These are phyloP conservation scores for Tetrapisispora arboricola DNA, from an alignment of 805 yeast species.

Conservation along the genomic window DNA sequence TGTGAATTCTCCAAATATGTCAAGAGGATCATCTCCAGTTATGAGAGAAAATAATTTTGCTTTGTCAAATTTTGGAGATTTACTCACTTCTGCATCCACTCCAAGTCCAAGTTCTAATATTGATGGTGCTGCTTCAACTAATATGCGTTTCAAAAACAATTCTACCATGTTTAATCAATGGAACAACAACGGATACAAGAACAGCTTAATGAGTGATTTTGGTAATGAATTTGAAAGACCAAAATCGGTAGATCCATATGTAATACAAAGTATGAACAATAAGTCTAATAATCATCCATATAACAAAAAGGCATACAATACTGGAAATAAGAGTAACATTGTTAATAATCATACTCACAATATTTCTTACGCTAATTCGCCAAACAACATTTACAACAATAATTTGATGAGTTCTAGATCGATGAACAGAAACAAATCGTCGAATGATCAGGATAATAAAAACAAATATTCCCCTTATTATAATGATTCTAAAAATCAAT, in stretches of 20 bases:
- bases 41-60: constrained; percentile 13
- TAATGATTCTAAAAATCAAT: not conserved
- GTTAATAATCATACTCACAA: not conserved
- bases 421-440: constrained; percentile 1
- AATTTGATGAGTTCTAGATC: not conserved
- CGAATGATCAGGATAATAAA: constrained; percentile 1
- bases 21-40: constrained; percentile 22
- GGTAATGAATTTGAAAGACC: constrained; percentile 26
- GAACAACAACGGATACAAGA: not conserved
- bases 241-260: constrained; percentile 34
- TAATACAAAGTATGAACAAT: constrained; percentile 3
- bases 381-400: not conserved
- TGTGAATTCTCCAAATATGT: constrained; percentile 14
- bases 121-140: not conserved
- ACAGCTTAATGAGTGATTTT: not conserved
- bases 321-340: not conserved
- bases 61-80: constrained; percentile 12
- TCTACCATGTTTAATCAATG: constrained; percentile 1
- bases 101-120: constrained; percentile 5
- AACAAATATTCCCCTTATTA: not conserved
- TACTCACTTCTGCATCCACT: constrained; percentile 4
- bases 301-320: not conserved
- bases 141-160: not conserved
- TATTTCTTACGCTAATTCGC: constrained; percentile 4
- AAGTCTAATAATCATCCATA: not conserved